Evolutionary conservation across 495 filamentous ascomycete species (phyloP).

Genomic region (Ascobolus immersus): DNA sequence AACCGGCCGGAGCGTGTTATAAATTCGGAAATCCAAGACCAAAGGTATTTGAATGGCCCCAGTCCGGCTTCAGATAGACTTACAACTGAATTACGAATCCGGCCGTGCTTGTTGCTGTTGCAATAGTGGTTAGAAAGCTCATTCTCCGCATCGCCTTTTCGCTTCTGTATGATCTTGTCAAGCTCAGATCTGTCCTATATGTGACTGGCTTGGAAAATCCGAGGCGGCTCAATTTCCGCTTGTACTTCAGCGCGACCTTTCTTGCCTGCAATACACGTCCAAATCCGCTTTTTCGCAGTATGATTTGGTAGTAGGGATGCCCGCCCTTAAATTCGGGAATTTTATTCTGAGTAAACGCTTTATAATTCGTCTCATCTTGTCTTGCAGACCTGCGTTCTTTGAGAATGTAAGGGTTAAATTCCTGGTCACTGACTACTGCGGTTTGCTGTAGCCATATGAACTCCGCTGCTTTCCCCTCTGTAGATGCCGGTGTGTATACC

Average conservation of each 20-base stretch:
- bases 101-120: too few relatives aligned
- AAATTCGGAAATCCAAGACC: constrained; percentile 17
- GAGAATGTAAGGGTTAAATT: constrained; percentile 4
- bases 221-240: too few relatives aligned
- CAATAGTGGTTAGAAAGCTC: too few relatives aligned
- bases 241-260: neutral
- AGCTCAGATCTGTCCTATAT: too few relatives aligned
- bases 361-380: neutral
- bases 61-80: neutral
- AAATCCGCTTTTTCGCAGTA: too few relatives aligned
- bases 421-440: constrained; percentile 6
- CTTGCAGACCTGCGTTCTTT: neutral
- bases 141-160: too few relatives aligned
- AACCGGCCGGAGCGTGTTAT: constrained; percentile 28
- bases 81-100: neutral
- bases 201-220: too few relatives aligned
- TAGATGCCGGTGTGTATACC: neutral
- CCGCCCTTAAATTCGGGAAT: too few relatives aligned
- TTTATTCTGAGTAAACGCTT: too few relatives aligned
- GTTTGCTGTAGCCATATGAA: constrained; percentile 8
- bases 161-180: too few relatives aligned
- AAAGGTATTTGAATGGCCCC: constrained; percentile 5
- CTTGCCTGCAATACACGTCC: neutral
- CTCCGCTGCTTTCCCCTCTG: neutral
- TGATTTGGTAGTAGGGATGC: too few relatives aligned